Conservation (phyloP, 192 early-diverging fungal species). For the Geosiphon pyriformis region DNA sequence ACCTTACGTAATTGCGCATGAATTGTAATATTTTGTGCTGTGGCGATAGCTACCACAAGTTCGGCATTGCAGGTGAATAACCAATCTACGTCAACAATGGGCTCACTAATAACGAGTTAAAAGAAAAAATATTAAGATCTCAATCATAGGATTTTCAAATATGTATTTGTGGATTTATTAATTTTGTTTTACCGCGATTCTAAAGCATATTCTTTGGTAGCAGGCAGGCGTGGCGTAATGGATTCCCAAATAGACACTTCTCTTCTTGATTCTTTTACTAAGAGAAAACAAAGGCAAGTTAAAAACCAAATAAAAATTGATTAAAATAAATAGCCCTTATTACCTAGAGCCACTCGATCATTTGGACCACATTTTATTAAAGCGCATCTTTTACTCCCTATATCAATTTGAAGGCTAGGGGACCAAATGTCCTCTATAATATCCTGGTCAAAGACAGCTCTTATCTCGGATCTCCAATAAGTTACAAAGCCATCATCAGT, state of each 20-base stretch:
- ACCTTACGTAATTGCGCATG: conserved; percentile 54
- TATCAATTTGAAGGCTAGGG: conserved; percentile 26
- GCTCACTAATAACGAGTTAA: conserved; percentile 32
- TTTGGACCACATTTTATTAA: conserved; percentile 40
- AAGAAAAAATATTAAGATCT: neutral
- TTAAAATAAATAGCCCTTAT: conserved; percentile 1
- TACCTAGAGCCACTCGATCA: conserved; percentile 38
- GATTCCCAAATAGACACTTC: conserved; percentile 41
- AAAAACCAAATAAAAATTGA: neutral
- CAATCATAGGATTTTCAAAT: neutral
- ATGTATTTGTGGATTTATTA: neutral
- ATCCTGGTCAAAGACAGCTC: neutral
- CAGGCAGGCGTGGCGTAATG: conserved; percentile 38
- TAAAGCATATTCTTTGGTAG: conserved; percentile 38
- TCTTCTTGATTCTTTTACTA: conserved; percentile 5
- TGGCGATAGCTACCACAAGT: conserved; percentile 62
- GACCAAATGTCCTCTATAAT: conserved; percentile 1
- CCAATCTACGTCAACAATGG: conserved; percentile 63
- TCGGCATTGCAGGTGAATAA: conserved; percentile 70
- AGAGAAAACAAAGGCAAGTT: neutral
- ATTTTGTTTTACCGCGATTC: conserved; percentile 38
- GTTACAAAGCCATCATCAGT: conserved; percentile 34
- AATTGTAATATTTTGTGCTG: conserved; percentile 46
- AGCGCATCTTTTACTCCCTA: conserved; percentile 17
- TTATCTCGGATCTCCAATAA: conserved; percentile 34